Conservation (phyloP, 2,329 filamentous ascomycete genomes). For the Byssothecium circinans region DNA sequence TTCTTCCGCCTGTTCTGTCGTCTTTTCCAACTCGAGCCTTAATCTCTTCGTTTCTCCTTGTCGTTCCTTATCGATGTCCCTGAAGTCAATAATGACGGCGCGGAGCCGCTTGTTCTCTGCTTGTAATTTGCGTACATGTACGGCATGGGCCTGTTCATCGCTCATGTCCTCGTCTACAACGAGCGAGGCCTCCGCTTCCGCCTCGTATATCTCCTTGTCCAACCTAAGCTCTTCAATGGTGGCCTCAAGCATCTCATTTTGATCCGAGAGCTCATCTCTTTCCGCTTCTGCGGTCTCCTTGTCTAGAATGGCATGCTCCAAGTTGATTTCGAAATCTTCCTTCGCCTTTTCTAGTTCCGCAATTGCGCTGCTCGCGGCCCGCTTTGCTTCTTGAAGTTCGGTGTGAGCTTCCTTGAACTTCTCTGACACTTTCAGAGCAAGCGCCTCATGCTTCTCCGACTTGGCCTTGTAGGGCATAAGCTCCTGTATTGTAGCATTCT, state of each 20-base stretch:
- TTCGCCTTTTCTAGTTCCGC: conserved; percentile 71
- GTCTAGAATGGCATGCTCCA: conserved; percentile 87
- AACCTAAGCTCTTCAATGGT: conserved; percentile 83
- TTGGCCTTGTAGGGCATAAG: conserved; percentile 34
- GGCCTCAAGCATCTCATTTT: conserved; percentile 76
- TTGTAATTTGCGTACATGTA: conserved; percentile 73
- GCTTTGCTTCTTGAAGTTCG: conserved; percentile 75
- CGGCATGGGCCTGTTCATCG: neutral
- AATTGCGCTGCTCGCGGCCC: conserved; percentile 74
- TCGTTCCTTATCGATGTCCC: conserved; percentile 82
- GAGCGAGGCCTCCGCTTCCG: conserved; percentile 68
- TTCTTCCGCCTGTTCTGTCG: conserved; percentile 35
- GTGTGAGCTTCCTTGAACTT: conserved; percentile 86
- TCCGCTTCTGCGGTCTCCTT: conserved; percentile 96
- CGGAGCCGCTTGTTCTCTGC: conserved; percentile 83
- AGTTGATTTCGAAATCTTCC: conserved; percentile 78
- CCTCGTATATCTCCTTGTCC: conserved; percentile 81
- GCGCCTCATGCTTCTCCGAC: neutral
- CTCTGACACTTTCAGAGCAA: conserved; percentile 84
- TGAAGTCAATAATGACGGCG: conserved; percentile 79
- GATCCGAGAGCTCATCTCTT: conserved; percentile 46
- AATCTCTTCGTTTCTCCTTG: conserved; percentile 61
- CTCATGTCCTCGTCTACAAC: neutral
- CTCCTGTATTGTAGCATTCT: conserved; percentile 69
- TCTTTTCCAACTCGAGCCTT: conserved; percentile 37